Base-by-base conservation (phyloP, 2,329 filamentous ascomycete species). In the Elsinoe fawcettii region DNA sequence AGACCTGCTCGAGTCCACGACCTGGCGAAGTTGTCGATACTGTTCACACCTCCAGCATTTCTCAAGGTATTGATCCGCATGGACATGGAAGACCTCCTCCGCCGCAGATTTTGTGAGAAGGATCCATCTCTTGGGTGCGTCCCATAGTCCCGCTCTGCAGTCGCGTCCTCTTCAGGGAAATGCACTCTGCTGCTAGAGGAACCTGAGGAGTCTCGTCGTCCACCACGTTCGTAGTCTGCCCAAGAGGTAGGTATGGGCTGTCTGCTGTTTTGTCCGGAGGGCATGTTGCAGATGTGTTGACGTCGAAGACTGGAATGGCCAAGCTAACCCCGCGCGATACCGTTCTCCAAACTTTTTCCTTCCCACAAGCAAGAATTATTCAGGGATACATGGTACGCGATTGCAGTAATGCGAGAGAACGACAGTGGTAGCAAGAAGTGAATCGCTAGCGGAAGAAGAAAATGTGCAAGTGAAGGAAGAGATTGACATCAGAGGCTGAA, bases 1-100 rank as follows among this genome's bases (percentile, higher is more conserved):
- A 81, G 86, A 23, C 90, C 90, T 36, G 92, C 92, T 69, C 92
- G 85, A 72, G 92, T 89, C 87, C 90, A 96, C 65, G 89, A 95
- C 60, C 87, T 83, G 44, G 91, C 88, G 69, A 97, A 97, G 66
- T 91, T 95, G 67, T 93, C 86, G 65, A 97, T 87, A 71, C 88
- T 95, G 76, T 97, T 97, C 60, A 91, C 86, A 53, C 92, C 92
- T 62, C 92, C 93, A 49, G 88, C 85, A 60, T 95, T 85, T 63
- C 88, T 65, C 18, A 76, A 60, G 5, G 76, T 72, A 47, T 74
- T 71, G 56, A 81, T 68, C 51, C 79, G 77, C 66, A 79, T 72
- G 7, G 74, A 73, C 64, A 78, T 72, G 6, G 75, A 78, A 22
- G 76, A 78, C 66, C 73, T 63, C 57, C 71, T 66, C 51, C 67